phyloP scores from a whole-genome alignment of 73 alveolate genomes.

The Tetrahymena malaccensis region DNA sequence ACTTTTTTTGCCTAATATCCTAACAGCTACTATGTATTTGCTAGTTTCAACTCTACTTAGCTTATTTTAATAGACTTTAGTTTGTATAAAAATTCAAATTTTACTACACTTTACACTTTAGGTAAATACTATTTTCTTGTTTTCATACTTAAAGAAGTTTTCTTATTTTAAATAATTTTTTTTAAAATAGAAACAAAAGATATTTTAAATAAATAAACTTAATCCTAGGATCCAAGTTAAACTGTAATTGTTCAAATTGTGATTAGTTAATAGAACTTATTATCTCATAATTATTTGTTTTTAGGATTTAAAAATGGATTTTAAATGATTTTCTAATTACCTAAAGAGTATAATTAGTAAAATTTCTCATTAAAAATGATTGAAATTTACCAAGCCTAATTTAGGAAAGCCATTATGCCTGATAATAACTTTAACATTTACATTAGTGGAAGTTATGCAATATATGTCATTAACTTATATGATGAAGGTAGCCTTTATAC shows the following conservation, averaged over 20 bases:
- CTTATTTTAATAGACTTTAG: background rate
- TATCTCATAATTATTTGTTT: background rate
- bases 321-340: background rate
- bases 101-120: background rate
- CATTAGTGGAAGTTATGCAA: background rate
- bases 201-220: no score
- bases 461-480: background rate
- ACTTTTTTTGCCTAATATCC: background rate
- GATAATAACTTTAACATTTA: background rate
- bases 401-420: background rate
- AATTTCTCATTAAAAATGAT: background rate
- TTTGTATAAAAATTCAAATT: no score
- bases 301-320: background rate
- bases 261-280: background rate
- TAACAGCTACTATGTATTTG: background rate
- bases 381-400: no score
- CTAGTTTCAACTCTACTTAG: background rate
- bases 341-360: background rate
- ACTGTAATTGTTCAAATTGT: no score
- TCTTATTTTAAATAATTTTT: no score
- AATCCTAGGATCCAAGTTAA: background rate
- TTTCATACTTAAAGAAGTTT: no score
- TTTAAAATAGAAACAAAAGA: background rate
- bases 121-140: background rate
- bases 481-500: background rate